phyloP scores from a whole-genome alignment of 768 basidiomycete genomes.

The Mycena belliarum region DNA sequence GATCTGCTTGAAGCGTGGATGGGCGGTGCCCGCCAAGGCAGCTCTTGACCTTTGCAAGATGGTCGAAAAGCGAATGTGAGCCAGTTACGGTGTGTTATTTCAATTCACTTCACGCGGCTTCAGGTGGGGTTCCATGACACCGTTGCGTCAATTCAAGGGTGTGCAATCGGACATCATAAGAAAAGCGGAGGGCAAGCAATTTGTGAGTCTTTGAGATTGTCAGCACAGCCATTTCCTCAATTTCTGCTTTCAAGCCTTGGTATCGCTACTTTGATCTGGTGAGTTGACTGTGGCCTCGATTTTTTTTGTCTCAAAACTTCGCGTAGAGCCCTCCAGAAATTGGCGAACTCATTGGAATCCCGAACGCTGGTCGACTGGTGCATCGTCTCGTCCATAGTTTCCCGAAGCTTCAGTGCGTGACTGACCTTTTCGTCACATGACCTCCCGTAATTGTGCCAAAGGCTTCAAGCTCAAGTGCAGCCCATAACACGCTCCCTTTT shows the following conservation, averaged over 20 bases:
- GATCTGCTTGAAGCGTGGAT: constrained; percentile 97
- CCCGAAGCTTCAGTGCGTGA: constrained; percentile 84
- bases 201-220: constrained; percentile 53
- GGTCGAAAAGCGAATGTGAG: constrained; percentile 84
- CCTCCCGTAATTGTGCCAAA: constrained; percentile 26
- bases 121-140: constrained; percentile 98
- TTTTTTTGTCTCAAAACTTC: neutral
- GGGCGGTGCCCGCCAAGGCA: constrained; percentile 91
- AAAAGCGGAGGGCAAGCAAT: constrained; percentile 97
- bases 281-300: constrained; percentile 19
- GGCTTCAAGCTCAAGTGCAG: constrained; percentile 92
- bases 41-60: constrained; percentile 95
- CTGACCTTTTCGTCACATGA: neutral
- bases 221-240: neutral
- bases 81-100: neutral
- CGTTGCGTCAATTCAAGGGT: constrained; percentile 92
- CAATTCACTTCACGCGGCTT: neutral
- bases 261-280: constrained; percentile 94
- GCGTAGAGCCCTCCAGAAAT: constrained; percentile 79
- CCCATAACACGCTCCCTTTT: constrained; percentile 94
- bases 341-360: constrained; percentile 91
- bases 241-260: constrained; percentile 66
- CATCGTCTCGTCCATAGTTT: constrained; percentile 94
- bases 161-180: constrained; percentile 83
- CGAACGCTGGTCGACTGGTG: constrained; percentile 89